Evolutionary conservation across 2,329 filamentous ascomycete species (phyloP).

Genomic region (Microdochium bolleyi): DNA sequence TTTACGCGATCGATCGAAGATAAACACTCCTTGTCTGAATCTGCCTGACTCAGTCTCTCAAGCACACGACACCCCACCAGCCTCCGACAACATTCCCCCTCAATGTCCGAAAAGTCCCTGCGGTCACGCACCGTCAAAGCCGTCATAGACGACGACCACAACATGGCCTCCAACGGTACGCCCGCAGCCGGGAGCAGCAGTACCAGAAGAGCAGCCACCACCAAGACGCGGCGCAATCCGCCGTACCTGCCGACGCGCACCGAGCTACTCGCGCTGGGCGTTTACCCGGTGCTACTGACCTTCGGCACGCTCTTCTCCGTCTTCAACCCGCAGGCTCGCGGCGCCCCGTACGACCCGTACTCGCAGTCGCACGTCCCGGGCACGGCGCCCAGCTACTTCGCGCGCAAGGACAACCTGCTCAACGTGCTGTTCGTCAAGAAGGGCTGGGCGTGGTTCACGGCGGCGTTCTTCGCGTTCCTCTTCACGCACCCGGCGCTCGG

Average conservation of each 20-base stretch:
- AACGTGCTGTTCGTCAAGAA: constrained; percentile 92
- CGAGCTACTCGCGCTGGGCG: constrained; percentile 54
- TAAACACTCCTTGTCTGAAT: no score
- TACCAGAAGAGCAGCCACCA: constrained; percentile 1
- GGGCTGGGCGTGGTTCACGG: constrained; percentile 86
- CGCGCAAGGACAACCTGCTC: constrained; percentile 86
- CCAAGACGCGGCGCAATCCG: constrained; percentile 27
- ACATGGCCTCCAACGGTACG: constrained; percentile 5
- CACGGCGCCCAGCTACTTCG: constrained; percentile 78
- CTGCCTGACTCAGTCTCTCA: background rate
- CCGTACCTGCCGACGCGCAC: constrained; percentile 64
- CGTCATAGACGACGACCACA: constrained; percentile 5
- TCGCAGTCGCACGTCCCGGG: constrained; percentile 55
- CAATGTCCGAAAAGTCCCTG: constrained; percentile 6
- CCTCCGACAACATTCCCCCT: background rate
- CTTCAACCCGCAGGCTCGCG: constrained; percentile 64
- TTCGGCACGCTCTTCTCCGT: constrained; percentile 76
- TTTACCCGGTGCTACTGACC: constrained; percentile 72
- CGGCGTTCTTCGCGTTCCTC: constrained; percentile 64
- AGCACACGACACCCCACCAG: background rate
- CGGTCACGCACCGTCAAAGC: constrained; percentile 12
- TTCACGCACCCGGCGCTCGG: constrained; percentile 52
- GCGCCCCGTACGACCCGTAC: constrained; percentile 51
- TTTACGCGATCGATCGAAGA: no score
- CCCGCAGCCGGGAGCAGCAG: constrained; percentile 2